These are phyloP conservation scores for Daldinia grandis DNA, from an alignment of 495 filamentous ascomycete species.

Conservation along the genomic window DNA sequence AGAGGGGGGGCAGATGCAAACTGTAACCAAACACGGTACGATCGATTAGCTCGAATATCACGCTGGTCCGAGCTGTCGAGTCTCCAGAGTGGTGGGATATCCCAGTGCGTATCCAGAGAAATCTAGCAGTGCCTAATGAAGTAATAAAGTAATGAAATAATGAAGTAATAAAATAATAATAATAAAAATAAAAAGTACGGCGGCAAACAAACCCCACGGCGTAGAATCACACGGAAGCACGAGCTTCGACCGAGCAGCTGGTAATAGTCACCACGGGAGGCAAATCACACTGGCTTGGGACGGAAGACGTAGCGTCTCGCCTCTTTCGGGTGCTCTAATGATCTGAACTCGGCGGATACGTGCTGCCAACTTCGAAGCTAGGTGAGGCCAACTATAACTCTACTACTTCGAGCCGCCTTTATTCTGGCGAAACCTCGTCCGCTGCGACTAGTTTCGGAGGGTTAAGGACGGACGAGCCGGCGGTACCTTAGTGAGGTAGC, in stretches of 20 bases:
- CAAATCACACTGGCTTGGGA: slow-evolving; percentile 18
- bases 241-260: slow-evolving; percentile 28
- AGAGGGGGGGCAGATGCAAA: not conserved
- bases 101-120: not conserved
- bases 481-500: not conserved
- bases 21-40: slow-evolving; percentile 21
- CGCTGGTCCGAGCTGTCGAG: slow-evolving; percentile 15
- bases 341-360: slow-evolving; percentile 13
- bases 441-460: slow-evolving; percentile 10
- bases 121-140: slow-evolving; percentile 6
- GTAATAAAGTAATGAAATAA: slow-evolving; percentile 15
- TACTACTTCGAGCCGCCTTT: not conserved
- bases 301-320: slow-evolving; percentile 20
- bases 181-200: slow-evolving; percentile 1
- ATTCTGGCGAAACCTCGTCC: not conserved
- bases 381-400: not conserved
- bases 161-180: slow-evolving; percentile 16
- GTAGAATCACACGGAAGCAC: slow-evolving; percentile 27
- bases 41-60: slow-evolving; percentile 17
- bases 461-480: slow-evolving; percentile 2
- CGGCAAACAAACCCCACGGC: slow-evolving; percentile 6
- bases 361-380: slow-evolving; percentile 21
- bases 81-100: slow-evolving; percentile 1
- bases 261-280: slow-evolving; percentile 17
- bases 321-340: slow-evolving; percentile 4